These are phyloP conservation scores for Elongisporangium prolatum DNA, from an alignment of 352 stramenopile genomes.

Conservation along the genomic window DNA sequence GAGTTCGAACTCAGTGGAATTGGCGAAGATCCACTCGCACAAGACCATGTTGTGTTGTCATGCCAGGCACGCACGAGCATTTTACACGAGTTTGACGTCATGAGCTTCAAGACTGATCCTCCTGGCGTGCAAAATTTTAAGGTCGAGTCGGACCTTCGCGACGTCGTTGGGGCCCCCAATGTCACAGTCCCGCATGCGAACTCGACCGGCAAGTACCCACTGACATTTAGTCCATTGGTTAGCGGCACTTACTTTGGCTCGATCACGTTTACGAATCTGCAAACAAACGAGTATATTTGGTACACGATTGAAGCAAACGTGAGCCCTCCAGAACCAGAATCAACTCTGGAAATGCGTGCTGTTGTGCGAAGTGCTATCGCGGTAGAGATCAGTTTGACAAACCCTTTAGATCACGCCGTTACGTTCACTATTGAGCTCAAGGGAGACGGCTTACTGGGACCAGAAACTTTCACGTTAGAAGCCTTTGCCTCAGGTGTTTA, in stretches of 20 bases:
- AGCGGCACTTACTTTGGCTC: constrained; percentile 91
- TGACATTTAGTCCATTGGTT: constrained; percentile 86
- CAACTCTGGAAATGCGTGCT: constrained; percentile 81
- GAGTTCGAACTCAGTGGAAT: constrained; percentile 86
- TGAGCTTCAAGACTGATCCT: constrained; percentile 43
- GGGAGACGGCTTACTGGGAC: constrained; percentile 84
- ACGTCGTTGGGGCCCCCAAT: constrained; percentile 67
- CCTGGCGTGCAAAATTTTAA: constrained; percentile 52
- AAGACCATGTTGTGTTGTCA: constrained; percentile 80
- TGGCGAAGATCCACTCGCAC: constrained; percentile 87
- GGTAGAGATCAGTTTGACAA: constrained; percentile 88
- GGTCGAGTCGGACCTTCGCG: constrained; percentile 91
- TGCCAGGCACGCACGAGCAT: constrained; percentile 87
- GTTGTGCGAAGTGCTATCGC: constrained; percentile 78
- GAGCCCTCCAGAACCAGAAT: constrained; percentile 62
- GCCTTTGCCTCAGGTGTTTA: constrained; percentile 76
- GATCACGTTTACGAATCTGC: constrained; percentile 88
- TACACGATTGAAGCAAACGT: constrained; percentile 92
- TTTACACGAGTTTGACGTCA: constrained; percentile 69
- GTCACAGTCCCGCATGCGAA: constrained; percentile 34
- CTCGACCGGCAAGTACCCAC: constrained; percentile 49
- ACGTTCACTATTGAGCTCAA: constrained; percentile 84
- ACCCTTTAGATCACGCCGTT: constrained; percentile 83
- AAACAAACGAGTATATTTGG: constrained; percentile 85
- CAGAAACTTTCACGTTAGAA: constrained; percentile 63